Conservation (phyloP, 225 moss, liverwort and hornwort species). For the Ulota crispa region DNA sequence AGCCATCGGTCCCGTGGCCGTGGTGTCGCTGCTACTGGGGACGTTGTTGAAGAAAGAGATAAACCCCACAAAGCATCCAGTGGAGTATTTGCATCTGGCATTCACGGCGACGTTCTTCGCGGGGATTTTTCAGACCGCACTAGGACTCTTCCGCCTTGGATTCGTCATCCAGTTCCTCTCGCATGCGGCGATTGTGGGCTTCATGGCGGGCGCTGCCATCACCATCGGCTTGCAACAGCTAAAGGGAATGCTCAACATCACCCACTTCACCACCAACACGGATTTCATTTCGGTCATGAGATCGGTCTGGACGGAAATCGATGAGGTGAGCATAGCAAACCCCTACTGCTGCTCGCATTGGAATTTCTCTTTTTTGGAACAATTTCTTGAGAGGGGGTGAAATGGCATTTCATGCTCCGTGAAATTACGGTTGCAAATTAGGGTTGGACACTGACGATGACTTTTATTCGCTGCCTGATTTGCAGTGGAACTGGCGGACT, state of each 20-base stretch:
- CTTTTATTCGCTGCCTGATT: no score
- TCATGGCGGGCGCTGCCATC: conserved; percentile 89
- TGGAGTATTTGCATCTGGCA: conserved; percentile 14
- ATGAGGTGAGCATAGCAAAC: conserved; percentile 40
- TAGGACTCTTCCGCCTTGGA: conserved; percentile 49
- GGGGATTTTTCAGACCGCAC: neutral
- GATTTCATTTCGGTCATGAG: conserved; percentile 69
- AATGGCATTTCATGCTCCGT: neutral
- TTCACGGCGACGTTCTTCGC: conserved; percentile 29
- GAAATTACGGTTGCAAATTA: neutral
- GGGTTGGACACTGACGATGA: neutral
- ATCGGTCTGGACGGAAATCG: conserved; percentile 35
- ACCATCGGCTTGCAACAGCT: conserved; percentile 87
- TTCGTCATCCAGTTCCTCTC: conserved; percentile 86
- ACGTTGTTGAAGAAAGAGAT: conserved; percentile 9
- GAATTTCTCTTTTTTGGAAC: neutral
- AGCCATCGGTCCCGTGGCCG: conserved; percentile 29
- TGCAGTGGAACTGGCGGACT: conserved; percentile 87
- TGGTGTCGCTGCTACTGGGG: conserved; percentile 28
- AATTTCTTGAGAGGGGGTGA: accelerated
- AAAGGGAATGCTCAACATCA: conserved; percentile 65
- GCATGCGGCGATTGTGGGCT: conserved; percentile 81
- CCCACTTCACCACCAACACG: conserved; percentile 66
- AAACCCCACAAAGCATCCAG: neutral
- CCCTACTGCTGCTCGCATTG: neutral